Base-by-base conservation (phyloP, 2,329 filamentous ascomycete genomes). In the Lachnum nothofagi region DNA sequence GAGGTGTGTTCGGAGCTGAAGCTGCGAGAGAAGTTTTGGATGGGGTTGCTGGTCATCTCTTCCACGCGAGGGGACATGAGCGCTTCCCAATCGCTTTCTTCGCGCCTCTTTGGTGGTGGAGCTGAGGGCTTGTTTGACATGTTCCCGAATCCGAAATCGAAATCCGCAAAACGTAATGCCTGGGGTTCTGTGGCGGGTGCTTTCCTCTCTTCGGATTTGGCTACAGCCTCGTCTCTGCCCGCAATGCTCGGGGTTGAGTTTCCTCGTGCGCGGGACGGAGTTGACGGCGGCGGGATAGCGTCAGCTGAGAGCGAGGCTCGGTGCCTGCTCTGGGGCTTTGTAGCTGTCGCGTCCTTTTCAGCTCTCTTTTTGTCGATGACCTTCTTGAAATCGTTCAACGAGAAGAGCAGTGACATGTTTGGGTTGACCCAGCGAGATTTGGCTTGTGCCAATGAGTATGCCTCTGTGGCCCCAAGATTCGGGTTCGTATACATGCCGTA, bases 391-490 rank as follows among this genome's bases (percentile, higher is more conserved):
- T 91, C 87, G 65, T 91, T 87, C 41, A 94, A 72, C 58, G 88
- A 90, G 74, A 93, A 93, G 76, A 94, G 90, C 57, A 94, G 74
- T 58, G 88, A 88, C 88, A 94, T 94, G 67, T 94, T 94, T 0
- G 88, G 88, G 50, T 88, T 90, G 59, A 94, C 91, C 88, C 88
- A 94, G 62, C 78, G 82, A 67, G 88, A 93, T 69, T 86, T 86
- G 46, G 80, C 77, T 68, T 94, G 89, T 2, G 88, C 87, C 2
- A 83, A 78, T 63, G 89, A 82, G 64, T 93, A 93, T 2, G 88
- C 86, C 64, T 91, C 86, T 62, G 91, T 90, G 45, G 91, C 86
- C 58, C 78, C 88, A 60, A 89, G 70, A 5, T 82, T 77, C 1
- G 87, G 86, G 52, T 88, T 86, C 63, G 85, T 85, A 67, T 87